Conservation (phyloP, 306 rosid species). For the Ormosia semicastrata region DNA sequence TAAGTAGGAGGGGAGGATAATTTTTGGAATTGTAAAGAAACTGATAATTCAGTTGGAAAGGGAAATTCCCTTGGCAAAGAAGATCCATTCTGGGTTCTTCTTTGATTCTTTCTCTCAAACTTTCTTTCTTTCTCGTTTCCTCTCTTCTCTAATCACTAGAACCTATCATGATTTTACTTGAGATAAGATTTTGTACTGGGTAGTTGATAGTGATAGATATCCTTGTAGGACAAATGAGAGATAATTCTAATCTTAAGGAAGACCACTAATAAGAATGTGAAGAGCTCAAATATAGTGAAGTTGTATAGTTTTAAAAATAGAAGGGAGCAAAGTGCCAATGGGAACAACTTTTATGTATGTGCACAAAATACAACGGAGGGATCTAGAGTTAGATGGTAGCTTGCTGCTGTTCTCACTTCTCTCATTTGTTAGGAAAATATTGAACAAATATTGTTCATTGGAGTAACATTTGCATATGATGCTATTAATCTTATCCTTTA, state of each 20-base stretch:
- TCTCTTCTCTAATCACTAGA: no score
- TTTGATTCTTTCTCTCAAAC: no score
- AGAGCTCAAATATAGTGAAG: not conserved
- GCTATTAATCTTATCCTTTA: not conserved
- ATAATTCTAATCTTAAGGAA: not conserved
- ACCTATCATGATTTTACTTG: not conserved
- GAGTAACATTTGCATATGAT: slow-evolving; percentile 10
- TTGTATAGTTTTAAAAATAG: not conserved
- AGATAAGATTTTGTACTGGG: not conserved
- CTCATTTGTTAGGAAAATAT: not conserved
- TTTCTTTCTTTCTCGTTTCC: no score
- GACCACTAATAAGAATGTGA: not conserved
- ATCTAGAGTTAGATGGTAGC: not conserved
- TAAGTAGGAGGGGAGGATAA: no score
- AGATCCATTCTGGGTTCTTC: no score
- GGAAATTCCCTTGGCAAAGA: no score
- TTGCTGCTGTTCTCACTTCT: slow-evolving; percentile 16
- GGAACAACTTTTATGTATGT: not conserved
- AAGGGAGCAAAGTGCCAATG: not conserved
- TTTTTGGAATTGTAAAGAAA: no score
- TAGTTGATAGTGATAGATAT: not conserved
- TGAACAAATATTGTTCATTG: not conserved
- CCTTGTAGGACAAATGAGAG: not conserved
- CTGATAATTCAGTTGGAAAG: no score
- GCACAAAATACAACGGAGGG: not conserved